Conservation (phyloP, 2,329 filamentous ascomycete genomes). For the Bisporella sp. region DNA sequence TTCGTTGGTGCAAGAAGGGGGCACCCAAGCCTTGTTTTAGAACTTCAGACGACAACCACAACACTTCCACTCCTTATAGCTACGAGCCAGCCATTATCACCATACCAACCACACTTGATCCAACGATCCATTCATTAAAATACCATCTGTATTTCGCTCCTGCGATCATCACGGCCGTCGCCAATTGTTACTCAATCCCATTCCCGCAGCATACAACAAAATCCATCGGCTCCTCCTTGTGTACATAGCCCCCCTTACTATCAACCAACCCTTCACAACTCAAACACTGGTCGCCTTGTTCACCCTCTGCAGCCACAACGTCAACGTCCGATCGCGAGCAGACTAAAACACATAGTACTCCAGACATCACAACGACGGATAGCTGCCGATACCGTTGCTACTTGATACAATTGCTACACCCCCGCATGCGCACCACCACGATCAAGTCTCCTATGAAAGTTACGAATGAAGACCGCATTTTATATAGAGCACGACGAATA, state of each 20-base stretch:
- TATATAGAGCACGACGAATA: no score
- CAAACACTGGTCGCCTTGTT: not conserved
- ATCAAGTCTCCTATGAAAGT: no score
- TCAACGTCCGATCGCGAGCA: not conserved
- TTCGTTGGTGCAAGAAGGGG: no score
- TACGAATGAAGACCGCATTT: no score
- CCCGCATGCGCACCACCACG: no score
- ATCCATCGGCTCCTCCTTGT: not conserved
- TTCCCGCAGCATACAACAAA: not conserved
- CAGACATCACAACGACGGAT: no score
- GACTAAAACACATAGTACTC: no score
- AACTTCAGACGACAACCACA: not conserved
- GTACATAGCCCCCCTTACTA: not conserved
- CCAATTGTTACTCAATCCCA: not conserved
- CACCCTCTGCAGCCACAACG: not conserved
- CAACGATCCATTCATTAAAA: not conserved
- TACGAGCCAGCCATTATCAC: not conserved
- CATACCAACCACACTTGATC: not conserved
- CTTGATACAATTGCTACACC: no score
- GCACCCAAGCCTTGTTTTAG: no score
- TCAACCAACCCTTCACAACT: not conserved
- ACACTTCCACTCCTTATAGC: not conserved
- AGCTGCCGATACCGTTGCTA: no score
- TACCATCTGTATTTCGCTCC: not conserved
- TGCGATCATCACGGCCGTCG: not conserved